Percentiles rank a stretch among this genome's conserved stretches.
Conservation (phyloP, 2,329 filamentous ascomycete species). For the Neopestalotiopsis sp. region DNA sequence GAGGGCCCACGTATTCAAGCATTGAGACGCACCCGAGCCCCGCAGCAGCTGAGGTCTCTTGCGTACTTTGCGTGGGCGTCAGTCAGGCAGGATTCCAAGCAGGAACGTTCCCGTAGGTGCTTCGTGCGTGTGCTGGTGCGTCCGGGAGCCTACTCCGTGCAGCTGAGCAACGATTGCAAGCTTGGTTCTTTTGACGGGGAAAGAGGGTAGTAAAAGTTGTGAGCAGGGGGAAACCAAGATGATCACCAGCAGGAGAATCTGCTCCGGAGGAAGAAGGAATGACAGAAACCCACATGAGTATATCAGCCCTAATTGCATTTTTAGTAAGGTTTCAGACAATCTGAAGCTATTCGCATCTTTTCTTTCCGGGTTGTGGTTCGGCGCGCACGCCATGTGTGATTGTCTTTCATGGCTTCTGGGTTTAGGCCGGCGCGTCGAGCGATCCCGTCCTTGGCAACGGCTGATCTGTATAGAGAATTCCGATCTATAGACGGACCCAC, state of each 20-base stretch:
- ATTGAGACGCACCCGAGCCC: no score
- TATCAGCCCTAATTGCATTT: background rate
- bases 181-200: no score
- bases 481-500: background rate
- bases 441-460: background rate
- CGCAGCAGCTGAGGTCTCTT: no score
- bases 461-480: background rate
- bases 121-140: no score
- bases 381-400: background rate
- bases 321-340: constrained; percentile 5
- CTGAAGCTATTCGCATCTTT: constrained; percentile 1
- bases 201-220: background rate
- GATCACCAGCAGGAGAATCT: background rate
- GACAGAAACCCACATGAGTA: background rate
- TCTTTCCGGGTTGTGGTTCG: background rate
- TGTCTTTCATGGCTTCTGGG: background rate
- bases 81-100: no score
- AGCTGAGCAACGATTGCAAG: no score
- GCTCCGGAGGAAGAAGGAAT: background rate
- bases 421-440: background rate
- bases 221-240: background rate
- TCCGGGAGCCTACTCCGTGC: no score
- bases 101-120: no score
- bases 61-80: no score
- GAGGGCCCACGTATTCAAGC: no score